Evolutionary conservation across 192 early-diverging fungal genomes (phyloP).

Genomic region (Lunasporangiospora selenospora): DNA sequence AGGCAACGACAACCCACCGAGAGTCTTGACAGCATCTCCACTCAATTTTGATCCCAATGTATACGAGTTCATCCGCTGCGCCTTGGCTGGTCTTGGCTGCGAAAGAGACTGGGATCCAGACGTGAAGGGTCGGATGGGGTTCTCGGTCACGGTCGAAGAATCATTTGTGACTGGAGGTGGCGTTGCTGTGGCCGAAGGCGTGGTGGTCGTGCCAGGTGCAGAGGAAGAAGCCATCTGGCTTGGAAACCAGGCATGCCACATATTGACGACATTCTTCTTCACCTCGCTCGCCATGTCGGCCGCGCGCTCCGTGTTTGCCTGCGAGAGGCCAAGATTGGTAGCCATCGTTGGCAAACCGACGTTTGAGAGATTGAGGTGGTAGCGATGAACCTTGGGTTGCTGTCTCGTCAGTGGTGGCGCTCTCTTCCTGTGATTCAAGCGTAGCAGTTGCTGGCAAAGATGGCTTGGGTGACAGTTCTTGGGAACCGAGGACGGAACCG

Average conservation of each 20-base stretch:
- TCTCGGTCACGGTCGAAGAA: background rate
- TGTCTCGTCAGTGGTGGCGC: background rate
- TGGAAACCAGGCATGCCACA: slow-evolving; percentile 46
- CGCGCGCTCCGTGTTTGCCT: slow-evolving; percentile 43
- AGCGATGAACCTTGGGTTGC: slow-evolving; percentile 10
- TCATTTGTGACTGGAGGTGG: background rate
- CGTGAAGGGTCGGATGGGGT: background rate
- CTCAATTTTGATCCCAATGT: slow-evolving; percentile 16
- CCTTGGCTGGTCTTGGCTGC: slow-evolving; percentile 11
- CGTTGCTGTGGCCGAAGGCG: background rate
- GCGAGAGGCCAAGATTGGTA: slow-evolving; percentile 38
- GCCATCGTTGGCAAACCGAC: slow-evolving; percentile 38
- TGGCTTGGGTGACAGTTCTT: background rate
- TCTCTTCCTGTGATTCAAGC: background rate
- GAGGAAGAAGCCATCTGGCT: slow-evolving; percentile 4
- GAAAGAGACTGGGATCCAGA: slow-evolving; percentile 40
- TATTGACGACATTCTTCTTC: slow-evolving; percentile 46
- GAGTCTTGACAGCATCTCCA: background rate
- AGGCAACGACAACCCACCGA: background rate
- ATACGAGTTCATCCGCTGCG: slow-evolving; percentile 33
- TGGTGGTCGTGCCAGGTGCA: slow-evolving; percentile 3
- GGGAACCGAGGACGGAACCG: background rate
- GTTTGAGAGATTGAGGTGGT: slow-evolving; percentile 37
- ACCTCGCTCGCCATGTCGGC: slow-evolving; percentile 46
- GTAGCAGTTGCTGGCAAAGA: background rate